Evolutionary conservation across 345 rosid genomes (phyloP), one percentile per base, ranked within the genome.

Genomic region (Lepidium aucheri): DNA sequence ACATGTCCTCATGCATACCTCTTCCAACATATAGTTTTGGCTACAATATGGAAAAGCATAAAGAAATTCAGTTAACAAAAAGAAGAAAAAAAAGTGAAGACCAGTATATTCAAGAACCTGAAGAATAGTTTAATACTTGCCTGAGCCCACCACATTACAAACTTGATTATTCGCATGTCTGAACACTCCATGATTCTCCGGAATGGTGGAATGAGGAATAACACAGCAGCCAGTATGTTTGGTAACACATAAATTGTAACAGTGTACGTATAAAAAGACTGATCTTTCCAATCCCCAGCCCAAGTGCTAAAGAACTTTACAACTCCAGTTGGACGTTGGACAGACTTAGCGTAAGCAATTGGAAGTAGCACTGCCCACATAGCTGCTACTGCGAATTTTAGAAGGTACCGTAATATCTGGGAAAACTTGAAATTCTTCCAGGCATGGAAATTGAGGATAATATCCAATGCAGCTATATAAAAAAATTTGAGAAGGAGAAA

Each of bases 61-160:
- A 32, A 28, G 32, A 65, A 57, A 43, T 46, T 56, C 22, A 46
- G 30, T 63, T 41, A 26, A 58, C 51, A 38, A 63, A 42, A 47
- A 16, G 7, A 22, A 56, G 47, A 43, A 46, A 1, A 7, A 60
- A 33, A 44, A 38, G 16, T 16, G 10, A 60, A 60, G 8, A 35
- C 42, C 10, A 36, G 9, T 42, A 36, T 44, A 53, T 0, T 58
- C 6, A 34, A 60, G 33, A 46, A 42, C 5, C 61, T 58, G 13
- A 51, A 58, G 71, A 20, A 32, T 22, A 49, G 20, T 56, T 28
- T 41, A 57, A 73, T 15, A 69, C 87, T 81, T 85, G 72, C 99
- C 91, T 90, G 99, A 67, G 99, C 84, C 99, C 99, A 94, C 99
- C 99, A 94, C 91, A 91, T 84, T 54, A 89, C 45, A 47, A 91